Conservation (phyloP, 805 yeast genomes). For the Candida schatavii region DNA sequence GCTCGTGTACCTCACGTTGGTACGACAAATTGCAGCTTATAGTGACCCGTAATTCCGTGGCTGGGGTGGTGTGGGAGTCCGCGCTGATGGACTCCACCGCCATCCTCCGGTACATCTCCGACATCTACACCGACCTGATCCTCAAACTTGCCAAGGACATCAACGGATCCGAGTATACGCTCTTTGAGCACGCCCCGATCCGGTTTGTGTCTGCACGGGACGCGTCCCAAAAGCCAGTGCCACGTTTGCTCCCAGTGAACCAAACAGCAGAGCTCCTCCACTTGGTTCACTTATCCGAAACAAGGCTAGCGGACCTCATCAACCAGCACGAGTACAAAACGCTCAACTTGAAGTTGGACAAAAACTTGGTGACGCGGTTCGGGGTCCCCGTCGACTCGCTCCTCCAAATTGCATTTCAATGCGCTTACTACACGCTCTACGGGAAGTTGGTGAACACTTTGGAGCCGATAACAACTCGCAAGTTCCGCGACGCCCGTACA, state of each 20-base stretch:
- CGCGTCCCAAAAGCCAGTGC: conserved; percentile 34
- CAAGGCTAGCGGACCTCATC: conserved; percentile 55
- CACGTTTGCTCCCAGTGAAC: conserved; percentile 28
- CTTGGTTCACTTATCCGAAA: conserved; percentile 54
- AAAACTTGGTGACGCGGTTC: conserved; percentile 37
- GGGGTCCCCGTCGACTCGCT: conserved; percentile 48
- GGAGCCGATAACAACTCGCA: conserved; percentile 65
- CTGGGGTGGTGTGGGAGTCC: conserved; percentile 60
- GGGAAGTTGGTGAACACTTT: conserved; percentile 49
- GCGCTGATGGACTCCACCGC: conserved; percentile 59
- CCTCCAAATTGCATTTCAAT: conserved; percentile 51
- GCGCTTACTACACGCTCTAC: conserved; percentile 53
- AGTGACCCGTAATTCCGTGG: conserved; percentile 53
- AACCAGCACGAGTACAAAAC: conserved; percentile 56
- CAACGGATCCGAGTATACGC: conserved; percentile 54
- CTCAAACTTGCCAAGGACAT: conserved; percentile 56
- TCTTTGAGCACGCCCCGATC: conserved; percentile 40
- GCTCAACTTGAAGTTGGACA: conserved; percentile 31
- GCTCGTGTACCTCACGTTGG: conserved; percentile 59
- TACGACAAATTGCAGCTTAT: conserved; percentile 57
- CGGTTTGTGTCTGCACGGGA: conserved; percentile 37
- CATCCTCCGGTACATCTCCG: conserved; percentile 54
- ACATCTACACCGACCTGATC: conserved; percentile 56
- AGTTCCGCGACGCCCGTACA: conserved; percentile 65
- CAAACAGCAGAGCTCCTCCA: conserved; percentile 46